Base-by-base conservation (phyloP, 2,329 filamentous ascomycete species). In the Immersiporthe knoxdaviesiana region DNA sequence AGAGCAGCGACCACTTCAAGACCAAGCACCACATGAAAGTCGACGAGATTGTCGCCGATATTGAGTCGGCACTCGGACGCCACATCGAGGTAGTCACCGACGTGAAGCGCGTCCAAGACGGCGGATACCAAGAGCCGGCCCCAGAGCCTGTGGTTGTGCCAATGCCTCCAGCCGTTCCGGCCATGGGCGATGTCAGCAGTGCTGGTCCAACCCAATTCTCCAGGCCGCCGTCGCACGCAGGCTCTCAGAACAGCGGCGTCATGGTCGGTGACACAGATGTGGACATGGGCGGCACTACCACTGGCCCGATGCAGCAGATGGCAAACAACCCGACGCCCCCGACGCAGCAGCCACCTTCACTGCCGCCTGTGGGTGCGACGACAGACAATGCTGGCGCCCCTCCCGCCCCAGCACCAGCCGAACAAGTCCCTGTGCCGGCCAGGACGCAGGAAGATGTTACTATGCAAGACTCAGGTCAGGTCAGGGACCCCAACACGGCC, bases 61-160 rank as follows among this genome's bases (percentile, higher is more conserved):
- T 97, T 1, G 93, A 97, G 80, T 82, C 85, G 64, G 82, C 88
- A 2, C 84, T 92, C n/a, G 90, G 89, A 24, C 89, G 89, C 67
- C 89, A 87, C 72, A 88, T 92, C 58, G 84, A 87, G 50, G 83
- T 86, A 35, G 87, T 92, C 66, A 86, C 89, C 63, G 84, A 87
- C 32, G 84, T 95, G 10, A 85, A 87, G 50, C 90, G 92, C 60
- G 85, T 97, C 58, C 89, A 96, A 75, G 91, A 92, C 75, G 94
- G 93, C 63, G 93, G 93, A 2, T 89, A 85, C 71, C 87, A 93
- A 78, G 88, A 93, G 71, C 85, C 84, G 8, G 81, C 80, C 6
- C 84, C 85, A 3, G 82, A 85, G 72, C 82, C 78, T 21, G 74
- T 75, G 37, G 74, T 72, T 16, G 78, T 78, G 41, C 73, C 73